Conservation (phyloP, 345 rosid genomes). For the Eutrema japonicum region DNA sequence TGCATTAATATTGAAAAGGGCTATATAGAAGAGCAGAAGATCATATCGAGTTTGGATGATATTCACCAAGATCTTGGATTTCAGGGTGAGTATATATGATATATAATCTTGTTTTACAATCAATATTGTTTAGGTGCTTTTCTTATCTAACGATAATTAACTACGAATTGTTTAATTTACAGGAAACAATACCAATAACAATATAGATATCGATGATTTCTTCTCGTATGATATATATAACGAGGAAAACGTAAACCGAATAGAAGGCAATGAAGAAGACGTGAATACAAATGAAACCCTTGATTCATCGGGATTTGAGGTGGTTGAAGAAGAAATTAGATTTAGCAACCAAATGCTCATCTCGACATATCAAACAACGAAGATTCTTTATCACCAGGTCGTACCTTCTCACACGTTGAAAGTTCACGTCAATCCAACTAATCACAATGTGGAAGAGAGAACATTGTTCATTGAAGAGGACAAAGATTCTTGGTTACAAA, state of each 20-base stretch:
- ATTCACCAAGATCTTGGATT: slow-evolving; percentile 44
- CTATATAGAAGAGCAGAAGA: slow-evolving; percentile 60
- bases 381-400: slow-evolving; percentile 77
- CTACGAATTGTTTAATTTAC: slow-evolving; percentile 13
- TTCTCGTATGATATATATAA: slow-evolving; percentile 65
- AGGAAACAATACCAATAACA: slow-evolving; percentile 44
- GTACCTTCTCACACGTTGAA: slow-evolving; percentile 77
- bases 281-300: slow-evolving; percentile 45
- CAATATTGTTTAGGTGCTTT: background rate
- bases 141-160: background rate
- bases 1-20: slow-evolving; percentile 35
- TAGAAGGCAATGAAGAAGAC: slow-evolving; percentile 47
- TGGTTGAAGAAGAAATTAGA: slow-evolving; percentile 65
- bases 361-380: slow-evolving; percentile 72
- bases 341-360: slow-evolving; percentile 74
- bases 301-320: slow-evolving; percentile 66
- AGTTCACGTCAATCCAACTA: slow-evolving; percentile 63
- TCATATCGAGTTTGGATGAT: slow-evolving; percentile 55
- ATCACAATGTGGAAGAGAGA: slow-evolving; percentile 38
- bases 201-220: slow-evolving; percentile 54
- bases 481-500: slow-evolving; percentile 42
- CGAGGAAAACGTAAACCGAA: slow-evolving; percentile 41
- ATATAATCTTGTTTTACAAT: background rate
- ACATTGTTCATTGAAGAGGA: slow-evolving; percentile 39
- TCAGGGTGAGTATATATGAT: slow-evolving; percentile 51